Evolutionary conservation across 768 basidiomycete species (phyloP).

Genomic region (Podaxis pistillaris): DNA sequence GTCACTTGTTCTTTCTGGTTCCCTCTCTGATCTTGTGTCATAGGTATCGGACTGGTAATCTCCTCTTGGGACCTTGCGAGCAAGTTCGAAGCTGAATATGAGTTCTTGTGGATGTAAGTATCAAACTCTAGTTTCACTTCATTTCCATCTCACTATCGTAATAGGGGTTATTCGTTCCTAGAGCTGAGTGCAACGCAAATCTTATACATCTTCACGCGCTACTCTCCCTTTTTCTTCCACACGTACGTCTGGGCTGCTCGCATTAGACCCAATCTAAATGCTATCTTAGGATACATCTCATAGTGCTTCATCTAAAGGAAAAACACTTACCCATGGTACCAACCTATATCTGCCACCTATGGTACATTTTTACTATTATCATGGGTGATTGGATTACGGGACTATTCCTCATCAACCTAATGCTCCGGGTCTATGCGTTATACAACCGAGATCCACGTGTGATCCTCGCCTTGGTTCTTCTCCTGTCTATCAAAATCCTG

Average conservation of each 20-base stretch:
- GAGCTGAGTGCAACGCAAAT: not conserved
- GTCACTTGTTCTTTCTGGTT: not conserved
- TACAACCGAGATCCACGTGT: not conserved
- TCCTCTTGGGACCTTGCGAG: not conserved
- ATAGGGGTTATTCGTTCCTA: not conserved
- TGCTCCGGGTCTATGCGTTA: constrained; percentile 2
- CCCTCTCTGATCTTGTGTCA: not conserved
- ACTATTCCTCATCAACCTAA: not conserved
- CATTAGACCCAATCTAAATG: too few relatives aligned
- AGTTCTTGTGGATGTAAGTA: not conserved
- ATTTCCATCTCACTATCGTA: not conserved
- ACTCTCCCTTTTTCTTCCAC: not conserved
- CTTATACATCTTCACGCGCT: constrained; percentile 4
- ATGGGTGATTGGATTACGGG: not conserved
- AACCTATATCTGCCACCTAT: not conserved
- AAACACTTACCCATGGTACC: not conserved
- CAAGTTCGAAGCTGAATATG: not conserved
- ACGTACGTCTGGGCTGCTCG: too few relatives aligned
- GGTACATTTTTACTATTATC: not conserved
- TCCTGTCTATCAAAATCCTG: not conserved
- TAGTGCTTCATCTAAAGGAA: not conserved
- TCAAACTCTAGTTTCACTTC: not conserved
- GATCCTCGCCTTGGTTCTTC: not conserved
- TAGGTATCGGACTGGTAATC: not conserved
- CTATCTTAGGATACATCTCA: not conserved